phyloP scores from a whole-genome alignment of 495 filamentous ascomycete species.

The Penicillium coprophilum region DNA sequence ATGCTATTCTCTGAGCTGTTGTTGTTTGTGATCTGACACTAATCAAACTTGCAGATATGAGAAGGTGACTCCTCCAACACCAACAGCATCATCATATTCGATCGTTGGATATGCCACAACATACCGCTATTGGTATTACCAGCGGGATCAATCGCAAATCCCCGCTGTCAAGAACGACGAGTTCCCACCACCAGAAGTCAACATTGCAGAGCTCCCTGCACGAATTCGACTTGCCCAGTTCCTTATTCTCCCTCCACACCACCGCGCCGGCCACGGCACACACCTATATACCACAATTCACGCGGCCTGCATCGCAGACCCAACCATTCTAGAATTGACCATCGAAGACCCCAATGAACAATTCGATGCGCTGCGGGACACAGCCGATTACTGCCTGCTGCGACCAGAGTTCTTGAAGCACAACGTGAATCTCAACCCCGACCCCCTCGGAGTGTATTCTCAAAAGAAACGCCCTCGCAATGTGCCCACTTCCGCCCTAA shows the following conservation, averaged over 20 bases:
- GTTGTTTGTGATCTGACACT: background rate
- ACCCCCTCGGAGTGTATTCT: constrained; percentile 37
- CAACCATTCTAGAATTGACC: constrained; percentile 75
- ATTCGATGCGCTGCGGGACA: constrained; percentile 87
- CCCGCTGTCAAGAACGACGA: constrained; percentile 38
- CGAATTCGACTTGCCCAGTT: constrained; percentile 91
- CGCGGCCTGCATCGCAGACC: constrained; percentile 56
- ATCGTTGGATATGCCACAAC: constrained; percentile 86
- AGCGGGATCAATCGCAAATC: constrained; percentile 29
- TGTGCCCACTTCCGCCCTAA: constrained; percentile 63
- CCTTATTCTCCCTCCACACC: constrained; percentile 85
- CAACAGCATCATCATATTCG: constrained; percentile 58
- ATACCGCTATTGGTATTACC: constrained; percentile 67
- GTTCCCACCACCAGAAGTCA: constrained; percentile 43
- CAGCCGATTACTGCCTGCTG: constrained; percentile 73
- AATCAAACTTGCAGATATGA: constrained; percentile 55
- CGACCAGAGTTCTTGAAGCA: constrained; percentile 44
- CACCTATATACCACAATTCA: constrained; percentile 80
- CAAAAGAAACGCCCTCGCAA: constrained; percentile 40
- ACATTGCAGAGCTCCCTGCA: constrained; percentile 55
- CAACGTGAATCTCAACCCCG: constrained; percentile 44
- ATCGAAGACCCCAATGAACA: constrained; percentile 95
- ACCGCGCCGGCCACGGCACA: constrained; percentile 73
- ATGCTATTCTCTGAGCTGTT: constrained; percentile 12
- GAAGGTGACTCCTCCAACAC: constrained; percentile 51